phyloP scores from a whole-genome alignment of 768 basidiomycete genomes.

The Megacollybia marginata region DNA sequence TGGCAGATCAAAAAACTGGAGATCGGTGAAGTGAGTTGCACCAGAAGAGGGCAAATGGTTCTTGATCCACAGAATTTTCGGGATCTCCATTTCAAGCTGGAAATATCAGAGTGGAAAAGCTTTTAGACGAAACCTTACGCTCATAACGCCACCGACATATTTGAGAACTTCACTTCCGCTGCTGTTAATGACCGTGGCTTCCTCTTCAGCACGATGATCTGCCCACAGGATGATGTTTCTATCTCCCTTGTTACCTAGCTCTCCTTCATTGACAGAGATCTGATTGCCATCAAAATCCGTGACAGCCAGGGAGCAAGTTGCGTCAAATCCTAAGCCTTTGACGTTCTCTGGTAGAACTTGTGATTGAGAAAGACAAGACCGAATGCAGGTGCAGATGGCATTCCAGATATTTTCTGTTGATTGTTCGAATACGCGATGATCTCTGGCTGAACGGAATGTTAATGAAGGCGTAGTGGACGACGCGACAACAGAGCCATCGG shows the following conservation, averaged over 20 bases:
- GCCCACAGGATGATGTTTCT: constrained; percentile 95
- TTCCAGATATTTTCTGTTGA: constrained; percentile 86
- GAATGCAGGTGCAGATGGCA: constrained; percentile 54
- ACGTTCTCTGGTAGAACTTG: constrained; percentile 51
- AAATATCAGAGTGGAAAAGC: not conserved
- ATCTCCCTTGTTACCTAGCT: constrained; percentile 59
- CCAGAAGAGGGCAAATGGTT: constrained; percentile 59
- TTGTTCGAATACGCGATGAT: constrained; percentile 96
- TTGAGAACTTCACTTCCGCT: constrained; percentile 81
- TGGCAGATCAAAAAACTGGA: constrained; percentile 89
- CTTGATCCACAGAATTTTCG: constrained; percentile 96
- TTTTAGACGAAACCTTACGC: constrained; percentile 52
- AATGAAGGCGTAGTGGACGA: constrained; percentile 76
- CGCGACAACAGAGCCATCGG: constrained; percentile 65
- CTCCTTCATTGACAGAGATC: constrained; percentile 65
- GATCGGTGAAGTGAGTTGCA: constrained; percentile 52
- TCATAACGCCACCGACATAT: constrained; percentile 96
- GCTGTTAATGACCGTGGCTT: constrained; percentile 84
- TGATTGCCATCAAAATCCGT: constrained; percentile 67
- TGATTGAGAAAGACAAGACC: constrained; percentile 52
- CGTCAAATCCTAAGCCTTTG: constrained; percentile 90
- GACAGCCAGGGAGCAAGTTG: constrained; percentile 94
- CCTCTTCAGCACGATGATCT: constrained; percentile 89
- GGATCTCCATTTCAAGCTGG: constrained; percentile 97
- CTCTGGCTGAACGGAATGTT: constrained; percentile 77